phyloP scores from a whole-genome alignment of 2,329 filamentous ascomycete genomes.

The Penicillium expansum region DNA sequence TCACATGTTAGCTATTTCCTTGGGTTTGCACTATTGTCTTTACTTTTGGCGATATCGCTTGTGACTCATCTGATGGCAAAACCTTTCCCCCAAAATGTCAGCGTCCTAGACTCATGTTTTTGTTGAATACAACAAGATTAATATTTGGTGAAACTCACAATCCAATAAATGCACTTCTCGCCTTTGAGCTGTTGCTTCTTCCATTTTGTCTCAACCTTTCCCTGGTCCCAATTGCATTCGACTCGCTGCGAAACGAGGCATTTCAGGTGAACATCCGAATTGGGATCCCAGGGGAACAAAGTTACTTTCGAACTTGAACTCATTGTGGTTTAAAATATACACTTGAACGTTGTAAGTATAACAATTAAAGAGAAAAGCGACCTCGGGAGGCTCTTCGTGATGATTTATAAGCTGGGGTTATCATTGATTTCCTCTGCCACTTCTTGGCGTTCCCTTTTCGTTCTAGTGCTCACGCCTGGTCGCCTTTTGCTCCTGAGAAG shows the following conservation, averaged over 20 bases:
- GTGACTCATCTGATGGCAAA: constrained; percentile 8
- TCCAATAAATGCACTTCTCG: constrained; percentile 24
- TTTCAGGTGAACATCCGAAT: constrained; percentile 12
- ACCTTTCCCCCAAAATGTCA: constrained; percentile 1
- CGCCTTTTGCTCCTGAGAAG: too few species aligned
- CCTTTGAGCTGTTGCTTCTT: constrained; percentile 13
- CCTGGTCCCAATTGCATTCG: constrained; percentile 21
- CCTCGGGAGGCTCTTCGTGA: background rate
- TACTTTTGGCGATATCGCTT: background rate
- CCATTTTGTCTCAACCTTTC: constrained; percentile 19
- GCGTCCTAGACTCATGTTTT: background rate
- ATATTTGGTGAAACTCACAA: constrained; percentile 12
- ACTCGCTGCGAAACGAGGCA: constrained; percentile 17
- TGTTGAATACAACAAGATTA: background rate
- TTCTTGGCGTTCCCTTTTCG: too few species aligned
- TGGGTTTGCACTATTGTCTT: background rate
- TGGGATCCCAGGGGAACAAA: constrained; percentile 22
- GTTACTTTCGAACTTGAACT: background rate
- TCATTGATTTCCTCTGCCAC: background rate
- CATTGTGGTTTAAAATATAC: constrained; percentile 3
- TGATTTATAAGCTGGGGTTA: background rate
- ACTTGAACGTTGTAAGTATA: background rate
- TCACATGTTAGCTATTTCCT: background rate
- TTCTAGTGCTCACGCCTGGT: too few species aligned
- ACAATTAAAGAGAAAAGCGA: background rate